A percentile compares a stretch with the other conserved stretches of the same genome.
Evolutionary conservation across 768 basidiomycete genomes (phyloP).

Genomic region (Boletus pseudo-olivaceus): DNA sequence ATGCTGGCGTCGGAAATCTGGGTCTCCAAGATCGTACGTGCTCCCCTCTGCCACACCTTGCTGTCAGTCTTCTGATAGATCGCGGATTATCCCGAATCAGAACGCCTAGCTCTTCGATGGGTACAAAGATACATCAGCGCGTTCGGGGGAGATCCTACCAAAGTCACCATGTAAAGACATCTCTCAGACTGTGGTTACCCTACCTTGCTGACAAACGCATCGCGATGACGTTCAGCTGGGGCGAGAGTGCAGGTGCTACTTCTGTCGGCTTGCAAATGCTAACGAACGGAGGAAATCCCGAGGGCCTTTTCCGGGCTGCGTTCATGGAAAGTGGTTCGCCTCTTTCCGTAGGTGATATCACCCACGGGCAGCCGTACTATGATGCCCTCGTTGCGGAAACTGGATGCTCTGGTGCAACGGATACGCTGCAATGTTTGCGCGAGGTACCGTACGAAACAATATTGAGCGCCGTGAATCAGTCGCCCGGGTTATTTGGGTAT

Average conservation of each 20-base stretch:
- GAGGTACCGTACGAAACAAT: conserved; percentile 29
- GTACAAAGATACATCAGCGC: conserved; percentile 54
- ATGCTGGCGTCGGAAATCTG: conserved; percentile 42
- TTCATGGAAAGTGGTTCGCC: conserved; percentile 44
- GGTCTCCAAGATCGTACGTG: conserved; percentile 45
- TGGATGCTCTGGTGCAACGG: conserved; percentile 25
- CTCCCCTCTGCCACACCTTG: neutral
- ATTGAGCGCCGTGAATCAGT: conserved; percentile 30
- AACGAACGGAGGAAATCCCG: conserved; percentile 21
- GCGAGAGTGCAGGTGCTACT: conserved; percentile 40
- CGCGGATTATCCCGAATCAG: conserved; percentile 9
- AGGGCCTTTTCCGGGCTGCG: conserved; percentile 25
- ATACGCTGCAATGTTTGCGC: conserved; percentile 35
- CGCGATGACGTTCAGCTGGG: conserved; percentile 18
- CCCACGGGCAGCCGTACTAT: conserved; percentile 24
- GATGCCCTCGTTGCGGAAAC: conserved; percentile 30
- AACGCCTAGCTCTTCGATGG: conserved; percentile 45
- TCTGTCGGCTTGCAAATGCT: conserved; percentile 30
- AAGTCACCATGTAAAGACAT: conserved; percentile 33
- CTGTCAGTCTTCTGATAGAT: neutral
- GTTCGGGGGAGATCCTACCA: conserved; percentile 58
- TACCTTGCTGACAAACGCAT: neutral
- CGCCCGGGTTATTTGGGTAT: conserved; percentile 31
- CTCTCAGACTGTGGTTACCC: neutral
- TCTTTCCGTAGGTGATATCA: conserved; percentile 18